Evolutionary conservation across 345 rosid species (phyloP).

Genomic region (Salix caprea): DNA sequence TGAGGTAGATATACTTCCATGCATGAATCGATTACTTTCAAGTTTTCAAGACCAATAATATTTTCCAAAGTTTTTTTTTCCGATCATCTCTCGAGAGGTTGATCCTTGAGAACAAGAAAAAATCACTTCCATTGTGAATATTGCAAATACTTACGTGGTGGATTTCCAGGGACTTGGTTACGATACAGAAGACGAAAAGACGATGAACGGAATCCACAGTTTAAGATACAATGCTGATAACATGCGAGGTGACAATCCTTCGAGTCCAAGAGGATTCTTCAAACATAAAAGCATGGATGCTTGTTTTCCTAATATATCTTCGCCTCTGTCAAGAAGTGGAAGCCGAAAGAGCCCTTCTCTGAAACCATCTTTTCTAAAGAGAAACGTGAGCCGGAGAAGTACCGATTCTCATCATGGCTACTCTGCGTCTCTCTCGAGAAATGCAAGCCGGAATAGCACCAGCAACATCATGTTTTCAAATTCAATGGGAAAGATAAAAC

Average conservation of each 20-base stretch:
- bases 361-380: background rate
- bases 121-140: background rate
- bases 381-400: conserved; percentile 6
- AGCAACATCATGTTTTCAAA: conserved; percentile 72
- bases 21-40: background rate
- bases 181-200: conserved; percentile 18
- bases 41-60: background rate
- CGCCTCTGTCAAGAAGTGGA: conserved; percentile 12
- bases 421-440: conserved; percentile 29
- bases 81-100: background rate
- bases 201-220: conserved; percentile 35
- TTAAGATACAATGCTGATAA: conserved; percentile 23
- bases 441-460: conserved; percentile 32
- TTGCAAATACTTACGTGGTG: too few species aligned
- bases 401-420: conserved; percentile 15
- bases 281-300: conserved; percentile 23
- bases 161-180: conserved; percentile 17
- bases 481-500: conserved; percentile 55
- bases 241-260: conserved; percentile 12
- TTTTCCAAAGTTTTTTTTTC: background rate
- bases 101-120: background rate
- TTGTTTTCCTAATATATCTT: conserved; percentile 16
- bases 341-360: conserved; percentile 12
- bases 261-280: conserved; percentile 4
- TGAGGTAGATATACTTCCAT: background rate